Evolutionary conservation across 352 stramenopile species (phyloP), one percentile per base, ranked within the genome.

Genomic region (Pythium brassicae): DNA sequence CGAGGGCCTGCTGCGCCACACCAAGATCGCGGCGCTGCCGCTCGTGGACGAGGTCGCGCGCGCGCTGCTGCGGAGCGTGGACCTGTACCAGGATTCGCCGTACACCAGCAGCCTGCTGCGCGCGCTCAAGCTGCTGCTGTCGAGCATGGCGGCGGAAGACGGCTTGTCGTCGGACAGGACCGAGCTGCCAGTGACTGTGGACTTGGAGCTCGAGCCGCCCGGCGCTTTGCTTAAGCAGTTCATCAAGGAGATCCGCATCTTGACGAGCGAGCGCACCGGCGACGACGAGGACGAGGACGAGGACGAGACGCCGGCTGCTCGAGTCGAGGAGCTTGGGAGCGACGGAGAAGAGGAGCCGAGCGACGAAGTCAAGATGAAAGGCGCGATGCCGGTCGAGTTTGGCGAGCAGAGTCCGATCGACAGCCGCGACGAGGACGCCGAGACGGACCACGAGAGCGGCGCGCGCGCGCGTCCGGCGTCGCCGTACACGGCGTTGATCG

Each of bases 1-100:
- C 27, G 76, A 95, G 51, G 80, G 69, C 4, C 50, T 95, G 40
- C 55, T 95, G 39, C 67, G 63, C 15, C 78, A 94, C 51, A 78
- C 79, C 34, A 69, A 58, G 26, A 71, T 89, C 42, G 53, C 80
- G n/a, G 81, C 83, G 17, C 74, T 92, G 37, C 82, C 86, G 11
- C 68, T 94, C 15, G 68, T 92, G 15, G 69, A 95, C 48, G 86
- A 95, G 64, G 80, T 92, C 44, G 68, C 81, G 20, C 68, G 65
- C 6, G 81, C 79, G n/a, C 58, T 95, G 45, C 55, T 95, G 32
- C 72, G 65, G 12, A 89, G 76, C 50, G 65, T 95, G 19, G 86
- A 95, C 61, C n/a, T 78, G 50, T 80, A 94, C 59, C 79, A 92
- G 61, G 62, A 90, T 32, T 86, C 77, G 1, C 63, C 63, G 22